Evolutionary conservation across 2,329 filamentous ascomycete species (phyloP), one percentile per base, ranked within the genome.

Genomic region (Verticillium albo-atrum): DNA sequence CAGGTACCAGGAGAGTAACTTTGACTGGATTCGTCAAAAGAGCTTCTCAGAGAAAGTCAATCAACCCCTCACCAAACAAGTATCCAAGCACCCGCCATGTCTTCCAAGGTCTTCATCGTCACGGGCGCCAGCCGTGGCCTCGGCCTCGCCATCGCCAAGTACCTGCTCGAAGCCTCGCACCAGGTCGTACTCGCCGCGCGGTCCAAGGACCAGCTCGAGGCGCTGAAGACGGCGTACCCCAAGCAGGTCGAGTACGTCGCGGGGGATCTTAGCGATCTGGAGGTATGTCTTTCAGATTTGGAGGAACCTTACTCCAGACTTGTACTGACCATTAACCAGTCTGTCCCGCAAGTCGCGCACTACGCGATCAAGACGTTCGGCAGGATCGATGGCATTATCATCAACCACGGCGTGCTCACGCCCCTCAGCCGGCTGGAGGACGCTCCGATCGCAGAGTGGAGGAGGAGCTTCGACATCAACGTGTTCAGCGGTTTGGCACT

Each of bases 341-440:
- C 89, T 28, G 83, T 85, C 4, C 73, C 81, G 1, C 83, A 83
- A 68, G 83, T 89, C 4, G 84, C 91, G 4, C 79, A 88, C 3
- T 75, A 87, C 1, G 89, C 92, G 0, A 69, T 89, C 12, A 76
- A 82, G 28, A 77, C 83, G 0, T 98, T 91, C 72, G 89, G 88
- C 10, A 80, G 78, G 55, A 75, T 99, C 4, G 92, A 99, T 70
- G 89, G 88, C 1, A 72, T 99, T 52, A 85, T 99, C 14, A 77
- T 98, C 62, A 98, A 98, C 73, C 95, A 99, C 71, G 93, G 92
- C 23, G 80, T 87, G 1, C 76, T 99, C 52, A 83, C 86, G n/a
- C 90, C 92, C 1, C 87, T 96, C 50, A 85, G 84, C 56, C 85
- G 84, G 60, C 77, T 98, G 52, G 85, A 77, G 3, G 84, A 94